Evolutionary conservation across 2,329 filamentous ascomycete genomes (phyloP), one percentile per base, ranked within the genome.

Genomic region (Nemania sp.): DNA sequence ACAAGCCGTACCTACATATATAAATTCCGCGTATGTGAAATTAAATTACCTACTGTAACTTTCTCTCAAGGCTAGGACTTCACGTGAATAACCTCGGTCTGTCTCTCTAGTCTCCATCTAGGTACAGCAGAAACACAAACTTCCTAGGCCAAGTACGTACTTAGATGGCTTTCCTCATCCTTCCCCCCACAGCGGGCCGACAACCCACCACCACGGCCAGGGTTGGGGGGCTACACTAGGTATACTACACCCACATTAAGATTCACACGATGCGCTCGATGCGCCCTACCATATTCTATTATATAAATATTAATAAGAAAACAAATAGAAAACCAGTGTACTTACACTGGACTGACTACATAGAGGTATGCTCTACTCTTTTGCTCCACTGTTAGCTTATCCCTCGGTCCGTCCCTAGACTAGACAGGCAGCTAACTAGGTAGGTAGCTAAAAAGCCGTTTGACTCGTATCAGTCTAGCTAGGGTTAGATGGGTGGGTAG

Each of bases 161-260:
- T 3, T 43, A 41, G 35, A 41, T 15, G 35, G 35, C 35, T 41
- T 41, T 15, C 35, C 35, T 41, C 29, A 47, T 47, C 38, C 35
- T 47, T 47, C 43, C 68, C 49, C 59, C 68, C 68, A 68, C 65
- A 70, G 62, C 68, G 68, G 68, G 67, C 64, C 67, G 67, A 64
- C 61, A 64, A 54, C 61, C 67, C 67, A 69, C 59, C 32, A 57
- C 32, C 45, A 52, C 27, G 51, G 4, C 66, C 62, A 47, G 57
- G 58, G 49, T 58, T 66, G 26, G 22, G 65, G 54, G 59, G 53
- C 54, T 51, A 57, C 3, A 29, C 15, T 45, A 55, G n/a, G n/a
- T 61, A 43, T 4, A 5, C 41, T 43, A 43, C 3, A 15, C 41
- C n/a, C 18, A 47, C 5, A 20, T 24, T 52, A 52, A n/a, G 49